phyloP scores from a whole-genome alignment of 2,329 filamentous ascomycete species.

The Akanthomyces uredinophilus region DNA sequence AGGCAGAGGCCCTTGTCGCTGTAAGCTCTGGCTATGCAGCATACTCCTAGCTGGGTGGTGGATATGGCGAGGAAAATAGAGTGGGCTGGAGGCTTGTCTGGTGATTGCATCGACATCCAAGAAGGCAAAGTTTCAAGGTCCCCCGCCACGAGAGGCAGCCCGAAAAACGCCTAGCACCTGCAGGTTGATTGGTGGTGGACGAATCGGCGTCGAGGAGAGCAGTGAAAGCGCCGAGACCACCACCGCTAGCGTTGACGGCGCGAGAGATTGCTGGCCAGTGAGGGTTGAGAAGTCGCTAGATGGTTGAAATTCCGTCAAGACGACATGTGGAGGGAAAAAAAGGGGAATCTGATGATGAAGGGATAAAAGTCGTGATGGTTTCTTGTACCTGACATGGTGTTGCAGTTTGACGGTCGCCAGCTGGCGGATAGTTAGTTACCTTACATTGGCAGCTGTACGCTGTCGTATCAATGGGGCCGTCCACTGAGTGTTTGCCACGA shows the following conservation, averaged over 20 bases:
- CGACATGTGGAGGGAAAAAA: not conserved
- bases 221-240: not conserved
- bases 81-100: not conserved
- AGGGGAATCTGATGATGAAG: not conserved
- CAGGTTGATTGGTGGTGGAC: constrained; percentile 11
- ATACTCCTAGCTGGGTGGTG: not conserved
- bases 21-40: not conserved
- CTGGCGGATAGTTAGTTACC: not conserved
- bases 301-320: not conserved
- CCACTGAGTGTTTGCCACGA: not conserved
- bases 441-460: not conserved
- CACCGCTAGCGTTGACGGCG: not conserved
- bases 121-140: not conserved
- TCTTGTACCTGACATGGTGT: not conserved
- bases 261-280: constrained; percentile 4
- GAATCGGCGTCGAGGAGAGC: constrained; percentile 7
- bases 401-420: not conserved
- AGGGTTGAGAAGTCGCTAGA: not conserved
- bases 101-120: not conserved
- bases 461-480: not conserved
- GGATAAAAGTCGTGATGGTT: constrained; percentile 2
- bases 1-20: constrained; percentile 7
- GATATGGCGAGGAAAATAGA: not conserved
- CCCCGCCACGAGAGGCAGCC: constrained; percentile 10
- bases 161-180: constrained; percentile 10